Evolutionary conservation across 2,329 filamentous ascomycete genomes (phyloP).

Genomic region (Xylaria arbuscula): DNA sequence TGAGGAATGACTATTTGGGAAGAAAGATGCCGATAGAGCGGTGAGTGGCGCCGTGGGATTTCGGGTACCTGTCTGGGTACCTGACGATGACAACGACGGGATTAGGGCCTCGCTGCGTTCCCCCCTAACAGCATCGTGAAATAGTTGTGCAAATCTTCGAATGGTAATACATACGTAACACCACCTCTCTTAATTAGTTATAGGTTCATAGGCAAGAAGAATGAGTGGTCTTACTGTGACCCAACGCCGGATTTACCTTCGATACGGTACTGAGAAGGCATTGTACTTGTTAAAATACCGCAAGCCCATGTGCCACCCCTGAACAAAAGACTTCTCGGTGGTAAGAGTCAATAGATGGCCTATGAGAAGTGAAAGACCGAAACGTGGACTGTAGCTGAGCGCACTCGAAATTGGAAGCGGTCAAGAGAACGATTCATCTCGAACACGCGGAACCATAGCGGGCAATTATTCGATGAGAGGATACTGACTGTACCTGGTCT

Average conservation of each 20-base stretch:
- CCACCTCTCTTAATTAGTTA: constrained; percentile 10
- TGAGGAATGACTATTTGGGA: constrained; percentile 8
- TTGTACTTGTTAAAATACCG: too few relatives aligned
- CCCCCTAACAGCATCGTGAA: constrained; percentile 12
- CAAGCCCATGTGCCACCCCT: constrained; percentile 10
- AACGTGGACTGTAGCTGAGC: constrained; percentile 39
- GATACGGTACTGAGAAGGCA: background rate
- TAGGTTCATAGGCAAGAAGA: constrained; percentile 1
- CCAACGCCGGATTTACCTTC: constrained; percentile 6
- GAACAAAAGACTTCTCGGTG: constrained; percentile 18
- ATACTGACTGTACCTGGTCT: background rate
- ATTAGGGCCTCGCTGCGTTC: constrained; percentile 15
- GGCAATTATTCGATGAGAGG: constrained; percentile 5
- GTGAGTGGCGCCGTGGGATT: constrained; percentile 29
- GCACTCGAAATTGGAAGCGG: constrained; percentile 23
- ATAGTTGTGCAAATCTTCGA: constrained; percentile 9
- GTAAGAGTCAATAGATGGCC: constrained; percentile 24
- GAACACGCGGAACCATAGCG: constrained; percentile 9
- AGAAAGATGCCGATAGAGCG: constrained; percentile 23
- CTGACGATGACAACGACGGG: constrained; percentile 14
- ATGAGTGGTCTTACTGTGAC: constrained; percentile 1
- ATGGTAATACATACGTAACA: constrained; percentile 15
- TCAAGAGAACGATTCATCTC: constrained; percentile 19
- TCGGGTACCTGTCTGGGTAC: constrained; percentile 29
- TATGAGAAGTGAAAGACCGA: constrained; percentile 39